Conservation (phyloP, 106 monocot genomes). For the Dendrobium chrysotoxum region DNA sequence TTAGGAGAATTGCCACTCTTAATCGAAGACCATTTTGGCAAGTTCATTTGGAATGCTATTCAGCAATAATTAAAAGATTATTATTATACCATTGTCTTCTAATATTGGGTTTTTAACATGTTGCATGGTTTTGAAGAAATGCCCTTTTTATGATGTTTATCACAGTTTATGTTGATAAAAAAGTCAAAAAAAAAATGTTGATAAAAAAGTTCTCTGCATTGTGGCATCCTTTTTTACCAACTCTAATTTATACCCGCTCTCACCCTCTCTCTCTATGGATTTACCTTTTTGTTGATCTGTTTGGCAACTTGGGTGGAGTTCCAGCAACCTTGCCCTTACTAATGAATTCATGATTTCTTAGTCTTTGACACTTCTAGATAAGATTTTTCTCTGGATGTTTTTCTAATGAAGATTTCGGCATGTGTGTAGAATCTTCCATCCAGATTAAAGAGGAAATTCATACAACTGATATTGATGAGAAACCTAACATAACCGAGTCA, state of each 20-base stretch:
- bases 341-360: neutral
- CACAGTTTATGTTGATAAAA: neutral
- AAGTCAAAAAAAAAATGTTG: too few relatives aligned
- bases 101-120: neutral
- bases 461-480: slow-evolving; percentile 39
- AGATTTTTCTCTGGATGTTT: neutral
- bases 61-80: neutral
- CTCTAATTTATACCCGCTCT: neutral
- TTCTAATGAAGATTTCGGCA: slow-evolving; percentile 1
- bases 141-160: neutral
- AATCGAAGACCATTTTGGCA: neutral
- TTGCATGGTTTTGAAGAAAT: neutral
- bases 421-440: slow-evolving; percentile 63
- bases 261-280: neutral
- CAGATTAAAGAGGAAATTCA: slow-evolving; percentile 78
- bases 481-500: slow-evolving; percentile 36
- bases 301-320: neutral
- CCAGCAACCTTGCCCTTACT: neutral
- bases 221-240: neutral
- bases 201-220: neutral
- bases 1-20: neutral
- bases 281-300: neutral
- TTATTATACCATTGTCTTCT: neutral
- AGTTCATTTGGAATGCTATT: neutral
- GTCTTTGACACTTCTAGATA: neutral